Evolutionary conservation across 1,284 basidiomycete genomes (phyloP).

Genomic region (Mycena citricolor): DNA sequence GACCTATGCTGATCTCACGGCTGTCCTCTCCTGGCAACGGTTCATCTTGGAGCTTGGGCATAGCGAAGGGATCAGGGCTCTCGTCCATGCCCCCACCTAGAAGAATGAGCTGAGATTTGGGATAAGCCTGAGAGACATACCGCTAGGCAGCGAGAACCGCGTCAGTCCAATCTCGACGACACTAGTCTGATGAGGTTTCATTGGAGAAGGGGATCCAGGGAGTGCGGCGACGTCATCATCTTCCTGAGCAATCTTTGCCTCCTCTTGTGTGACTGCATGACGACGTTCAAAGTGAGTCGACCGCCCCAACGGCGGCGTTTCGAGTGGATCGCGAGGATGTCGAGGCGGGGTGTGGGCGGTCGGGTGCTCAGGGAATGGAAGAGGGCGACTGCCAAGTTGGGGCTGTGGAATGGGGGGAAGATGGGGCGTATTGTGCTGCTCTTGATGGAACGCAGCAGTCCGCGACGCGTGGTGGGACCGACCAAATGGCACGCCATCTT

Average conservation of each 20-base stretch:
- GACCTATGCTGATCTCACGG: constrained; percentile 15
- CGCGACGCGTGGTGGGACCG: constrained; percentile 65
- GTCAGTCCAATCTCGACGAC: constrained; percentile 18
- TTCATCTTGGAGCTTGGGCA: constrained; percentile 25
- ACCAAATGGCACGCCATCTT: constrained; percentile 68
- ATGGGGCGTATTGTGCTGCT: constrained; percentile 30
- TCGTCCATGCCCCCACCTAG: constrained; percentile 3
- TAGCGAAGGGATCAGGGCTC: constrained; percentile 25
- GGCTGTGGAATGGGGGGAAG: constrained; percentile 24
- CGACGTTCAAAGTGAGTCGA: constrained; percentile 49
- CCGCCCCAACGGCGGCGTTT: constrained; percentile 44
- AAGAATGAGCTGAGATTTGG: constrained; percentile 4
- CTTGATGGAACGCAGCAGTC: constrained; percentile 39
- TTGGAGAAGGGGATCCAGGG: constrained; percentile 63
- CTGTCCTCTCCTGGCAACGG: constrained; percentile 24
- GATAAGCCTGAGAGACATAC: constrained; percentile 3
- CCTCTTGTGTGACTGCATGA: constrained; percentile 38
- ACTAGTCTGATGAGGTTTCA: constrained; percentile 32
- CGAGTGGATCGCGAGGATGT: constrained; percentile 20
- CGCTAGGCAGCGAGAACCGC: constrained; percentile 16
- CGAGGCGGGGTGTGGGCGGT: constrained; percentile 7
- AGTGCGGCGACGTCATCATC: constrained; percentile 50
- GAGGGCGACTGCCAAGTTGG: constrained; percentile 9
- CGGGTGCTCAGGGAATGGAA: constrained; percentile 7
- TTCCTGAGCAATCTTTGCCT: constrained; percentile 39